Base-by-base conservation (phyloP, 1,284 basidiomycete genomes). In the Leccinum fuscescens region DNA sequence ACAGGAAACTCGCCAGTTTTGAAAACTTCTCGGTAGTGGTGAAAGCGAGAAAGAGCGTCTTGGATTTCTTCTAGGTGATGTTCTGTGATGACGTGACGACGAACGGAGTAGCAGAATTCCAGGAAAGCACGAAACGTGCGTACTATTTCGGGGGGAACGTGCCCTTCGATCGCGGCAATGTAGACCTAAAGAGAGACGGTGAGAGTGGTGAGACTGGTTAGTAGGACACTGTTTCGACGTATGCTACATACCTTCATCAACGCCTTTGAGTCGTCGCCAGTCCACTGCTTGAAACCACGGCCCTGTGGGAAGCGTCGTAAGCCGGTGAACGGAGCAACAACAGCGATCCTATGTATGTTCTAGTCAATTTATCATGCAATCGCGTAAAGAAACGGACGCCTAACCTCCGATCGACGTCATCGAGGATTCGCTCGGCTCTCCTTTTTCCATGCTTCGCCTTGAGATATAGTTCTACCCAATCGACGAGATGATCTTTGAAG, bases 401-500 rank as follows among this genome's bases (percentile, higher is more conserved):
- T 17, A 20, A 52, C 50, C 50, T 20, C 11, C 50, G 12, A 22
- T 37, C 14, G 5, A 53, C 24, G 6, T 53, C 33, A 15, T 53
- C 7, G 3, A 53, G 17, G n/a, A 53, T 37, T 11, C 11, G 5
- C 11, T 35, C 8, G 4, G 52, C 33, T 15, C 17, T 20, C 15
- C n/a, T 53, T 14, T 42, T 44, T 15, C 15, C 33, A 29, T 60
- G 42, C 14, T 14, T 6, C 14, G 22, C 31, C 3, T n/a, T 33
- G 1, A 60, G 35, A 14, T 61, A 55, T 8, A 11, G 6, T 2
- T 4, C 15, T 4, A 59, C 24, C 60, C 58, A 61, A 1, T 42
- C 33, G 3, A 61, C 49, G 0, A 61, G 24, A 20, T 60, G 55
- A 9, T 60, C 59, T 31, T 60, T 60, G 22, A 60, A 60, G 27